Base-by-base conservation (phyloP, 2,329 filamentous ascomycete genomes). In the Nigrospora sphaerica region DNA sequence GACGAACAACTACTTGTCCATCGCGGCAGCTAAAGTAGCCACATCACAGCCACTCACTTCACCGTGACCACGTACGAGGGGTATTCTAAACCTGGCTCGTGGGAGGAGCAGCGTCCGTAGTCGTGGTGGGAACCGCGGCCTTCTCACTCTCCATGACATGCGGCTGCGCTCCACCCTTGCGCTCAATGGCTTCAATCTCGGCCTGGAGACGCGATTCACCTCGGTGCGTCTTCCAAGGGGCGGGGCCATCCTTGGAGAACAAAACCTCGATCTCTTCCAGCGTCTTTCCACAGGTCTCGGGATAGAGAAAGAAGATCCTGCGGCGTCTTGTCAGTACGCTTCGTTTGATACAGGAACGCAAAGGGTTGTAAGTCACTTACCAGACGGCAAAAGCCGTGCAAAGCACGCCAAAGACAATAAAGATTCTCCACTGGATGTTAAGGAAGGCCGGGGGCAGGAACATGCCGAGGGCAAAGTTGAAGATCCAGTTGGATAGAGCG, bases 381-480 rank as follows among this genome's bases (percentile, higher is more conserved):
- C 63, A 65, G 18, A 51, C 54, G 1, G 65, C 59, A 5, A 61
- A 59, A 10, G 47, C 52, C 2, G 67, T 14, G 46, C 65, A 69
- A 2, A 69, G 57, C 12, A 63, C 59, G 36, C 66, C 66, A 38
- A 68, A 68, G 46, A 69, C 59, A 54, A 68, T 65, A 45, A 70
- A 70, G 17, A 75, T 63, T 49, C 72, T 73, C 63, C 72, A 81
- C 23, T 67, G 68, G 58, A 82, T 82, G 57, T 80, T 80, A 42
- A 68, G 62, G 62, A 83, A 79, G 1, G 70, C 77, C 0, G 77
- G 73, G 14, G 78, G 79, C 2, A 78, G 72, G 61, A 78, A 81
- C 36, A 80, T 67, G 32, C 75, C 77, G 12, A 82, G 66, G 0
- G 78, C 78, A 56, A 81, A 81, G 61, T 81, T 82, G 67, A 81